Evolutionary conservation across 176 grass and related monocot genomes (phyloP).

Genomic region (Triticum turgidum): DNA sequence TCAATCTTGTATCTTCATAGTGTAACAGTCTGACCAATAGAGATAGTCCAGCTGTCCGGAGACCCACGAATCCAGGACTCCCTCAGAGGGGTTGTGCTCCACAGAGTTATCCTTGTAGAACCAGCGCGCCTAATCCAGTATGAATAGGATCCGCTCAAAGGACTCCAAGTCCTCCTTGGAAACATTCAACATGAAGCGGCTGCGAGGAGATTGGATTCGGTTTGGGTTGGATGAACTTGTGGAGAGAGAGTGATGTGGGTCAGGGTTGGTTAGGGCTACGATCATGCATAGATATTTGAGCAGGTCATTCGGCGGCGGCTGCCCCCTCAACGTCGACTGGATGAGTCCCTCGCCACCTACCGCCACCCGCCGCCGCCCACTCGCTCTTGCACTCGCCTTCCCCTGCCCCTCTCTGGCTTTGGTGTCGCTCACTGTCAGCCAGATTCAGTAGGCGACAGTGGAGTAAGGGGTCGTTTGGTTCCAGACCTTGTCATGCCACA

Average conservation of each 20-base stretch:
- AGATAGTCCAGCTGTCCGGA: no score
- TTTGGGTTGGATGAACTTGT: not conserved
- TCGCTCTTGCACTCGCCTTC: no score
- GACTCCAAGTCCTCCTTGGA: conserved; percentile 87
- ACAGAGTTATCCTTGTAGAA: conserved; percentile 94
- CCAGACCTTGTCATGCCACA: no score
- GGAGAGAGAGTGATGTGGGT: not conserved
- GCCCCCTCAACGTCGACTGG: no score
- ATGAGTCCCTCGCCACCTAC: no score
- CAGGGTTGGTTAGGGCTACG: not conserved
- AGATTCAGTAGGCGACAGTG: no score
- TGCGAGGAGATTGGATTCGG: conserved; percentile 5
- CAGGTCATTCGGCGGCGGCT: no score
- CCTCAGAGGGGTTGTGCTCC: conserved; percentile 56
- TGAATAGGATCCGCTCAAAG: conserved; percentile 88
- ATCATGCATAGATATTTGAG: no score
- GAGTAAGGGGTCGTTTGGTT: not conserved
- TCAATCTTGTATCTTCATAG: no score
- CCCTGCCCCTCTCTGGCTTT: not conserved
- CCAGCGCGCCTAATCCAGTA: conserved; percentile 89
- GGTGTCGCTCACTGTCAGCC: not conserved
- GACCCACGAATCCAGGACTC: no score
- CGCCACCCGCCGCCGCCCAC: no score
- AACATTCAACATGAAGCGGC: conserved; percentile 80
- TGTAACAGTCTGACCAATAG: no score